phyloP scores from a whole-genome alignment of 768 basidiomycete genomes.

The Suillus subaureus region DNA sequence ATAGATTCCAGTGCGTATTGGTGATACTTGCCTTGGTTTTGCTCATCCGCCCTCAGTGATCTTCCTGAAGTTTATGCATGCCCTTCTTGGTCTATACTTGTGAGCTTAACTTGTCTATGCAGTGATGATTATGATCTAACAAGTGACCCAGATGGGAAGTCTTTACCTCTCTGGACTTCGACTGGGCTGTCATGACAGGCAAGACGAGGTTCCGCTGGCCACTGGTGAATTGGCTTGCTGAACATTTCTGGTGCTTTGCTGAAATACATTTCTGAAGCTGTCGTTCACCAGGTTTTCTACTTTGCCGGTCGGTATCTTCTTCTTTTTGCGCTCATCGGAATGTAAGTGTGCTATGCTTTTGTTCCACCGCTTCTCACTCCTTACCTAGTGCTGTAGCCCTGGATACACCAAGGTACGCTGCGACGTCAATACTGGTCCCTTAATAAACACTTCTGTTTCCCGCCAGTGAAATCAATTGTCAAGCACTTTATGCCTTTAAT shows the following conservation, averaged over 20 bases:
- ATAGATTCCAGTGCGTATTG: constrained; percentile 38
- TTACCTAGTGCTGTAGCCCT: constrained; percentile 19
- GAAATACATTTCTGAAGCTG: neutral
- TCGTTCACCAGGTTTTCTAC: constrained; percentile 42
- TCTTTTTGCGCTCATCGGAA: constrained; percentile 48
- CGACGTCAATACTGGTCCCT: neutral
- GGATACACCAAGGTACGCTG: constrained; percentile 29
- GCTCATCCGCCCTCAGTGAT: constrained; percentile 28
- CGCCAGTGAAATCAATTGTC: constrained; percentile 43
- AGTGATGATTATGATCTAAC: neutral
- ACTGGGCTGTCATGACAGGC: constrained; percentile 42
- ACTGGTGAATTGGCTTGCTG: no score
- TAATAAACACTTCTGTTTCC: neutral
- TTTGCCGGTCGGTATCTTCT: constrained; percentile 47
- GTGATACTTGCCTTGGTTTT: neutral
- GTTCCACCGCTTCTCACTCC: constrained; percentile 1
- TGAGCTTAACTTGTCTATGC: constrained; percentile 24
- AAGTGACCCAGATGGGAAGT: constrained; percentile 44
- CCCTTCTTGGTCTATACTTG: constrained; percentile 48
- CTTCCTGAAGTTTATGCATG: constrained; percentile 45
- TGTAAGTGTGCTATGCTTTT: constrained; percentile 33
- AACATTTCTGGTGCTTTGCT: constrained; percentile 10
- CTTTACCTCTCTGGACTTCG: constrained; percentile 43
- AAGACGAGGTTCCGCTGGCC: constrained; percentile 50
- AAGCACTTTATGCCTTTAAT: constrained; percentile 49